Conservation (phyloP, 2,329 filamentous ascomycete species). For the Penicillium sp. region DNA sequence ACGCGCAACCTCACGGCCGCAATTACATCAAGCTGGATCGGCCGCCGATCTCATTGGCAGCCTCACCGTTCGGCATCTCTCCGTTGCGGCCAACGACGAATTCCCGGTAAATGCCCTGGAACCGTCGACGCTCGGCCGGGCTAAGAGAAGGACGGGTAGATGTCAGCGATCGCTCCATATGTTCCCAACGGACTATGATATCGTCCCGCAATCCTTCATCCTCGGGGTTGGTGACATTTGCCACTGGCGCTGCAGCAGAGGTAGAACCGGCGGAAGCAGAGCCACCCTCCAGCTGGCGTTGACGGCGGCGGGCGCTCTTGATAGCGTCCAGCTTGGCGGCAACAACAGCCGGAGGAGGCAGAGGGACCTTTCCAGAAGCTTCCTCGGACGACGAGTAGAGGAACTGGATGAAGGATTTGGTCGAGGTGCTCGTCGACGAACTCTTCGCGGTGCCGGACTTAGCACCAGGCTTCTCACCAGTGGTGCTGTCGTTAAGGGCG, state of each 20-base stretch:
- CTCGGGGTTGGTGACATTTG: slow-evolving; percentile 25
- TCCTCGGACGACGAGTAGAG: slow-evolving; percentile 66
- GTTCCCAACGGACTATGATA: slow-evolving; percentile 80
- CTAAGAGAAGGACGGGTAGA: slow-evolving; percentile 83
- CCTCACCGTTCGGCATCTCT: slow-evolving; percentile 92
- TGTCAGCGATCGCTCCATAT: slow-evolving; percentile 75
- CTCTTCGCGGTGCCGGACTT: slow-evolving; percentile 32
- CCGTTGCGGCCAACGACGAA: slow-evolving; percentile 92
- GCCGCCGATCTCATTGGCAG: slow-evolving; percentile 87
- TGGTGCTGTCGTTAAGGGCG: slow-evolving; percentile 64
- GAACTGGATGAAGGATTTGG: slow-evolving; percentile 72
- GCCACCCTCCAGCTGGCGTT: slow-evolving; percentile 54
- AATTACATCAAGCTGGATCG: slow-evolving; percentile 86
- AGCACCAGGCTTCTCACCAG: slow-evolving; percentile 43
- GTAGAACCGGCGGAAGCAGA: slow-evolving; percentile 7
- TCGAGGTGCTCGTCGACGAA: slow-evolving; percentile 37
- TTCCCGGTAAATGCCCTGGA: slow-evolving; percentile 83
- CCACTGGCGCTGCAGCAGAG: slow-evolving; percentile 14
- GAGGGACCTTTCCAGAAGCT: slow-evolving; percentile 56
- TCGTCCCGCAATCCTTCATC: slow-evolving; percentile 56
- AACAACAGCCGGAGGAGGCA: slow-evolving; percentile 78
- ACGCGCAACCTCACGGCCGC: not conserved
- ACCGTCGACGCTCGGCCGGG: slow-evolving; percentile 69
- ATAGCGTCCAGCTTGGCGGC: slow-evolving; percentile 79
- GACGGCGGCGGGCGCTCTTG: slow-evolving; percentile 67